phyloP scores from a whole-genome alignment of 208 protist species.

The Tetramitus jugosus region DNA sequence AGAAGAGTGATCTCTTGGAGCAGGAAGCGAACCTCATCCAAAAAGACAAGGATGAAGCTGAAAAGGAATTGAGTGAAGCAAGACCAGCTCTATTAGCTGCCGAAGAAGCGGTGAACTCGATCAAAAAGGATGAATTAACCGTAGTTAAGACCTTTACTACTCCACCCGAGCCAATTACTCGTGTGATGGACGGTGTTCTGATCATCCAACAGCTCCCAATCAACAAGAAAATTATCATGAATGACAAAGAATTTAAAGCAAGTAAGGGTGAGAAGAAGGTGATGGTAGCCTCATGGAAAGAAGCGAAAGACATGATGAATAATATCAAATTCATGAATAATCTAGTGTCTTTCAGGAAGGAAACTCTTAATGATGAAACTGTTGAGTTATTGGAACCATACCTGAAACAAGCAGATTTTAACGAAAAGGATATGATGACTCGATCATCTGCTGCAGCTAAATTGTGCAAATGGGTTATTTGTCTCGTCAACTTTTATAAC shows the following conservation, averaged over 20 bases:
- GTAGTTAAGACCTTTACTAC: constrained; percentile 50
- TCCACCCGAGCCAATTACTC: constrained; percentile 61
- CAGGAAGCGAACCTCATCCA: constrained; percentile 30
- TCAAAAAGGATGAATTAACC: constrained; percentile 46
- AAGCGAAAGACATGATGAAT: constrained; percentile 69
- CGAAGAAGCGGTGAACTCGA: constrained; percentile 45
- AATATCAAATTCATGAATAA: constrained; percentile 45
- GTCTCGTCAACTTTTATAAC: constrained; percentile 61
- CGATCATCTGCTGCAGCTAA: constrained; percentile 50
- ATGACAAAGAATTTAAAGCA: background rate
- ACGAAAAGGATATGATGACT: constrained; percentile 47
- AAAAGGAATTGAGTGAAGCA: constrained; percentile 45
- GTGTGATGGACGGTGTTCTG: constrained; percentile 67
- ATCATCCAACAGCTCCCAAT: constrained; percentile 36
- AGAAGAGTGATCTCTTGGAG: constrained; percentile 34
- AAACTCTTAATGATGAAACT: constrained; percentile 73
- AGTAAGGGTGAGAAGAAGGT: constrained; percentile 32
- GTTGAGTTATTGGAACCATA: constrained; percentile 70
- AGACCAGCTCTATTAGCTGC: constrained; percentile 45
- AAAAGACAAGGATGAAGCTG: constrained; percentile 46
- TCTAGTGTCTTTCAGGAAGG: constrained; percentile 53
- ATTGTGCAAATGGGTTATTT: constrained; percentile 55
- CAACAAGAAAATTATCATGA: constrained; percentile 22
- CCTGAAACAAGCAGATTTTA: constrained; percentile 61
- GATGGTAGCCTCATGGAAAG: constrained; percentile 50